Evolutionary conservation across 2,329 filamentous ascomycete species (phyloP).

Genomic region (Xylariaceae sp.): DNA sequence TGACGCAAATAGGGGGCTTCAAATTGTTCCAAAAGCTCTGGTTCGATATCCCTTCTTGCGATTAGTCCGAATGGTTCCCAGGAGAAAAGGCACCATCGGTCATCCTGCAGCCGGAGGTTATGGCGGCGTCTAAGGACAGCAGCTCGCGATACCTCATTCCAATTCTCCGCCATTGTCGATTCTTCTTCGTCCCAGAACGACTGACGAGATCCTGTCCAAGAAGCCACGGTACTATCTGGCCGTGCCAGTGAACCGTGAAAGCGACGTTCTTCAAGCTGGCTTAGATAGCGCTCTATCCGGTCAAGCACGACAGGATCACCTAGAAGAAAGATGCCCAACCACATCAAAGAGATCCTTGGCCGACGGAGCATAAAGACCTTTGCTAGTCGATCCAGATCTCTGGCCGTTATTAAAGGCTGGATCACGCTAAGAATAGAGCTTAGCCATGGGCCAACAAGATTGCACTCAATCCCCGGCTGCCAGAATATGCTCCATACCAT

Average conservation of each 20-base stretch:
- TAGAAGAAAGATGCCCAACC: conserved; percentile 13
- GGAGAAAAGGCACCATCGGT: conserved; percentile 1
- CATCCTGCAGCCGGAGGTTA: conserved; percentile 4
- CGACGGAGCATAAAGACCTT: conserved; percentile 13
- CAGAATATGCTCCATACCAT: too few relatives aligned
- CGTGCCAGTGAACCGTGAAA: conserved; percentile 2
- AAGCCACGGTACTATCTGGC: conserved; percentile 6
- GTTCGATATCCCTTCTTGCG: neutral
- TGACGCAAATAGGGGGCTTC: neutral
- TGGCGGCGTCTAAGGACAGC: conserved; percentile 16
- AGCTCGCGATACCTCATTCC: conserved; percentile 4
- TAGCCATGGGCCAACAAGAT: too few relatives aligned
- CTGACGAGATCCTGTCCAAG: conserved; percentile 18
- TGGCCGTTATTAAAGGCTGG: neutral
- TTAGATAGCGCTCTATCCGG: conserved; percentile 6
- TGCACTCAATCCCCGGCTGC: too few relatives aligned
- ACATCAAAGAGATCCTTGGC: conserved; percentile 5
- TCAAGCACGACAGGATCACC: conserved; percentile 6
- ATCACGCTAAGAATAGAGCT: too few relatives aligned
- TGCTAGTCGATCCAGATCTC: conserved; percentile 4
- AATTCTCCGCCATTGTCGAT: neutral
- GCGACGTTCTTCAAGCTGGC: conserved; percentile 4
- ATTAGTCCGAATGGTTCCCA: conserved; percentile 14
- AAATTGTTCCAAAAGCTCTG: conserved; percentile 3
- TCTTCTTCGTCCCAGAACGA: conserved; percentile 15